Percentiles rank a stretch among this genome's conserved stretches.
phyloP scores from a whole-genome alignment of 2,329 filamentous ascomycete genomes.

The Blastomyces emzantsi region DNA sequence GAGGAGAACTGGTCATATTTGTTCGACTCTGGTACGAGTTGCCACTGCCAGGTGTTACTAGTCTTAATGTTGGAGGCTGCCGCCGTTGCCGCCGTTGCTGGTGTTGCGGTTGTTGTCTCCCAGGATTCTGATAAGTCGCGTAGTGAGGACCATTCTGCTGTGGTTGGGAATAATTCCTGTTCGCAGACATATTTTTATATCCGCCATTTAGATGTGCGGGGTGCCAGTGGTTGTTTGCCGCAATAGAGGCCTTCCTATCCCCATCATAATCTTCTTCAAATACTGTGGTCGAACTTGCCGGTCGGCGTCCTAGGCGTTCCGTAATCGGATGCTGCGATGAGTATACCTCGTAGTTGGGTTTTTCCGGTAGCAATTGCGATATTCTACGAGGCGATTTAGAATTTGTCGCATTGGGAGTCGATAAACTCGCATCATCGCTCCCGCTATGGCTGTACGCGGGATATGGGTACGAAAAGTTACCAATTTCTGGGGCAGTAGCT shows the following conservation, averaged over 20 bases:
- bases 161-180: background rate
- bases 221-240: background rate
- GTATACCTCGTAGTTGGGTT: constrained; percentile 27
- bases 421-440: constrained; percentile 1
- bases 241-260: constrained; percentile 6
- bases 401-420: constrained; percentile 25
- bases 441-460: background rate
- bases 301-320: constrained; percentile 19
- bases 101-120: background rate
- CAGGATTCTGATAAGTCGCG: background rate
- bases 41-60: background rate
- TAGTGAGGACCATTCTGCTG: background rate
- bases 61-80: constrained; percentile 3
- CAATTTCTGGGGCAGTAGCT: background rate
- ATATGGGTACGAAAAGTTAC: background rate
- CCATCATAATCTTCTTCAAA: constrained; percentile 35
- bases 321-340: constrained; percentile 32
- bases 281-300: constrained; percentile 27
- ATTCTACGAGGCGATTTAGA: constrained; percentile 29
- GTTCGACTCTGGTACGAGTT: background rate
- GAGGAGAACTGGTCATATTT: background rate
- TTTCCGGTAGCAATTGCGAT: constrained; percentile 31
- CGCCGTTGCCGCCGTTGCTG: background rate
- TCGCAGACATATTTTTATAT: background rate
- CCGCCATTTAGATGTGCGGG: background rate